Conservation (phyloP, 805 yeast species). For the Citeromyces nyonsensis region DNA sequence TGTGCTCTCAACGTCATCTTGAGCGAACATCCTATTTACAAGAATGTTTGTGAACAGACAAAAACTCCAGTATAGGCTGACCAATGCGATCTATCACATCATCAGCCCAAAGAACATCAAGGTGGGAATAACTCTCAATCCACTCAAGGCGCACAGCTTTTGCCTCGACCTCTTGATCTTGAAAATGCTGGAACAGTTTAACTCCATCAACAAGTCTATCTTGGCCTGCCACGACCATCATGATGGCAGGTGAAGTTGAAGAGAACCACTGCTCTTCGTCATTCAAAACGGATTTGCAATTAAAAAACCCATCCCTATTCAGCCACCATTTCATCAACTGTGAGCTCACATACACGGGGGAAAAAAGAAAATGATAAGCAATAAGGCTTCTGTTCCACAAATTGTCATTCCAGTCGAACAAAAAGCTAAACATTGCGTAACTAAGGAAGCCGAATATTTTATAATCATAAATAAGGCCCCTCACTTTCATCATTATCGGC, state of each 20-base stretch:
- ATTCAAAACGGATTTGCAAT: conserved; percentile 35
- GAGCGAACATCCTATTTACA: too few relatives aligned
- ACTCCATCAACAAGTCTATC: conserved; percentile 74
- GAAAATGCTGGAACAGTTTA: conserved; percentile 48
- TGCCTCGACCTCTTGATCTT: conserved; percentile 36
- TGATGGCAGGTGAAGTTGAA: conserved; percentile 36
- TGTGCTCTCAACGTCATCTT: too few relatives aligned
- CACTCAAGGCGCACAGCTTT: conserved; percentile 20
- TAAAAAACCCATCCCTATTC: conserved; percentile 30
- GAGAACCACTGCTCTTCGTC: conserved; percentile 39
- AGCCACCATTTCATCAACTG: conserved; percentile 92
- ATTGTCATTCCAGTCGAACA: conserved; percentile 77
- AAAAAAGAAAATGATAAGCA: conserved; percentile 66
- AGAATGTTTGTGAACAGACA: conserved; percentile 4
- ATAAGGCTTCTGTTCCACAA: conserved; percentile 60
- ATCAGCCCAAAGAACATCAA: conserved; percentile 89
- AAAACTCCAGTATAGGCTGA: conserved; percentile 19
- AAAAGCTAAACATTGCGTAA: conserved; percentile 71
- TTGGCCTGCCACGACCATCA: conserved; percentile 53
- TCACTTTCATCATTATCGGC: conserved; percentile 52
- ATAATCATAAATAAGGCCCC: conserved; percentile 30
- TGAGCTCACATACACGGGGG: conserved; percentile 73
- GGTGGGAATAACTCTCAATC: conserved; percentile 59
- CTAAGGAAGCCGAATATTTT: conserved; percentile 48
- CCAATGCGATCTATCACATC: conserved; percentile 60